A percentile compares a stretch with the other conserved stretches of the same genome.
Evolutionary conservation across 768 basidiomycete species (phyloP).

Genomic region (Boletus rex-veris): DNA sequence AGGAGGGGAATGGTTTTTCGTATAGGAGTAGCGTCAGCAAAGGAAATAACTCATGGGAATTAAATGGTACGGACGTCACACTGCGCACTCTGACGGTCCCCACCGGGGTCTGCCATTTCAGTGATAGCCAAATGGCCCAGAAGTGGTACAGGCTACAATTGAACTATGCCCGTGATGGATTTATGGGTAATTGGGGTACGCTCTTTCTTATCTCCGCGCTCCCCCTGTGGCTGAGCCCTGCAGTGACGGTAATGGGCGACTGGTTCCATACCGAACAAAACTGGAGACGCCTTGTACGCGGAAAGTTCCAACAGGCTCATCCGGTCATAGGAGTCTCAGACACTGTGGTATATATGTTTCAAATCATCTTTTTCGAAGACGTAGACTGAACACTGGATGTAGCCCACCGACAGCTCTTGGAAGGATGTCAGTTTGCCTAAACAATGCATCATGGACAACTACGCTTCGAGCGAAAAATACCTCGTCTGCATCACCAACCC

Average conservation of each 20-base stretch:
- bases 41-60: constrained; percentile 1
- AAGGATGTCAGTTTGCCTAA: neutral
- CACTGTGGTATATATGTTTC: neutral
- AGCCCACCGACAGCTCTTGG: neutral
- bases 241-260: neutral
- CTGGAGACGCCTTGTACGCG: constrained; percentile 4
- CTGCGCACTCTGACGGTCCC: neutral
- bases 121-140: neutral
- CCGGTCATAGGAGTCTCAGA: neutral
- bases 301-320: constrained; percentile 3
- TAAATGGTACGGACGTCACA: neutral
- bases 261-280: neutral
- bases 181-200: constrained; percentile 1
- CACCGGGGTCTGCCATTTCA: neutral
- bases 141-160: constrained; percentile 5
- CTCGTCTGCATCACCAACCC: neutral
- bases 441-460: neutral
- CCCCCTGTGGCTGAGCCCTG: neutral
- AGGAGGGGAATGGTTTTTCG: neutral
- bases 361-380: too few relatives aligned
- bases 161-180: neutral
- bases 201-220: too few relatives aligned
- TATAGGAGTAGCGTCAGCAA: neutral
- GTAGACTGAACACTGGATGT: neutral
- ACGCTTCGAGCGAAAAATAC: neutral